These are phyloP conservation scores for Mucor plumbeus DNA, from an alignment of 371 early-diverging fungal species.

Conservation along the genomic window DNA sequence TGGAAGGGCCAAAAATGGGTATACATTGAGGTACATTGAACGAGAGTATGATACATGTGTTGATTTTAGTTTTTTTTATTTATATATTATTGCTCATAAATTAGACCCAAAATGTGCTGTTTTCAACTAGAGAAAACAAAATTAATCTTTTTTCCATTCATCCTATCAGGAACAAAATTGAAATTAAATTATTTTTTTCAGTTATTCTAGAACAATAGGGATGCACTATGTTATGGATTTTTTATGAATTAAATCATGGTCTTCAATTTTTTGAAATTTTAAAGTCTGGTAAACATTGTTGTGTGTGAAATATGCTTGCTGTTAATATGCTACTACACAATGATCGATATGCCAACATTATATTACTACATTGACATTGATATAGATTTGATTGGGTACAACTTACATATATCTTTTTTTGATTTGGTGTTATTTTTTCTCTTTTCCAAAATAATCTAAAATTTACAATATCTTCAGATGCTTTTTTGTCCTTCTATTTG, in stretches of 20 bases:
- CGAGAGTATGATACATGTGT: neutral
- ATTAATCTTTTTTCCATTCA: slow-evolving; percentile 5
- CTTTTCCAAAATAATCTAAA: neutral
- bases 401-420: neutral
- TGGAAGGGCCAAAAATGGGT: neutral
- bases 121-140: neutral
- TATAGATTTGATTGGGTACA: slow-evolving; percentile 5
- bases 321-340: slow-evolving; percentile 3
- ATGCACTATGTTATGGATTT: neutral
- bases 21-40: neutral
- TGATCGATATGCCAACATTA: neutral
- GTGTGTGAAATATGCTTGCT: slow-evolving; percentile 4
- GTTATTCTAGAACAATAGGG: slow-evolving; percentile 5
- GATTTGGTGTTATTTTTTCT: neutral
- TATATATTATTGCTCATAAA: neutral
- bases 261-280: neutral
- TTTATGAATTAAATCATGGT: neutral
- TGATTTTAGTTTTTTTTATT: neutral
- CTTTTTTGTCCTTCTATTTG: neutral
- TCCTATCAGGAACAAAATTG: slow-evolving; percentile 6
- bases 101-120: neutral
- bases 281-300: neutral
- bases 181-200: neutral
- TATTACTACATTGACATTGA: slow-evolving; percentile 1
- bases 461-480: neutral